Evolutionary conservation across 176 grass and related monocot genomes (phyloP).

Genomic region (Otatea glauca): DNA sequence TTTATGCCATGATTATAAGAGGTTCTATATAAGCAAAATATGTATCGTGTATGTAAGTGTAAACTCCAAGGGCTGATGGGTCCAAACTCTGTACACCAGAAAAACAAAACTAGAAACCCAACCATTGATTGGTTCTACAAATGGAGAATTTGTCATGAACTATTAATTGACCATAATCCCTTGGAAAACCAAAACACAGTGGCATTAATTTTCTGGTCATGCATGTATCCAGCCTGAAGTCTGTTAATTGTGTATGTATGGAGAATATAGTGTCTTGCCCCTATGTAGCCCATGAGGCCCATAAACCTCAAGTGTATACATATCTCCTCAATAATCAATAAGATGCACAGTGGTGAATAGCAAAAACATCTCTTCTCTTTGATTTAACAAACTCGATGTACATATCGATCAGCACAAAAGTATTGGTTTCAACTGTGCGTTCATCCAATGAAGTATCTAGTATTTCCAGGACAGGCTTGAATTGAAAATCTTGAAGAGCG

Average conservation of each 20-base stretch:
- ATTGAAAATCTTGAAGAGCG: not conserved
- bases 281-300: too few relatives aligned
- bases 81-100: not conserved
- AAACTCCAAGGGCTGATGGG: not conserved
- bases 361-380: too few relatives aligned
- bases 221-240: too few relatives aligned
- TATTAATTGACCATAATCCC: not conserved
- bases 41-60: not conserved
- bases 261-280: too few relatives aligned
- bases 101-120: not conserved
- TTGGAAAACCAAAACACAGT: not conserved
- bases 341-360: too few relatives aligned
- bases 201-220: not conserved
- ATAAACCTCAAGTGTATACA: too few relatives aligned
- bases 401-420: not conserved
- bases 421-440: not conserved
- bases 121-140: not conserved
- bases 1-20: not conserved
- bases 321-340: too few relatives aligned
- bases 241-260: too few relatives aligned
- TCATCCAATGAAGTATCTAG: not conserved
- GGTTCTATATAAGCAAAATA: not conserved
- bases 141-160: not conserved
- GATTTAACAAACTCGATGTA: not conserved
- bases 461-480: not conserved